Percentiles rank a stretch among this genome's conserved stretches.
phyloP scores from a whole-genome alignment of 768 basidiomycete genomes.

The Boletus rufocinnamomeus region DNA sequence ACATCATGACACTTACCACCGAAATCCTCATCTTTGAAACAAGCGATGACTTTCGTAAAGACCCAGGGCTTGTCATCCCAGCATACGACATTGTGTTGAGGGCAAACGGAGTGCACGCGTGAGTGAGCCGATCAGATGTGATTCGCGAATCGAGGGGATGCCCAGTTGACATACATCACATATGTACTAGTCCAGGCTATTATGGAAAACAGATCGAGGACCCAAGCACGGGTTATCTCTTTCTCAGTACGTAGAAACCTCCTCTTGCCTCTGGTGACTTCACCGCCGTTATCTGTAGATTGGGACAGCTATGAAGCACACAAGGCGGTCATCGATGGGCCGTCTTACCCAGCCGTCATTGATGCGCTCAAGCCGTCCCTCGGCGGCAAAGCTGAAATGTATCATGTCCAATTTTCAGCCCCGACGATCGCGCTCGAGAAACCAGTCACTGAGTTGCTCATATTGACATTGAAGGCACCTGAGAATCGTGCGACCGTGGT shows the following conservation, averaged over 20 bases:
- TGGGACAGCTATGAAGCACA: conserved; percentile 31
- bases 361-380: conserved; percentile 8
- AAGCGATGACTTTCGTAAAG: conserved; percentile 4
- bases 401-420: conserved; percentile 26
- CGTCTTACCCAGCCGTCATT: conserved; percentile 6
- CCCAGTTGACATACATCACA: not conserved
- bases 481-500: conserved; percentile 24
- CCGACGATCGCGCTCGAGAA: conserved; percentile 15
- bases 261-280: not conserved
- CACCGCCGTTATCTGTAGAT: conserved; percentile 14
- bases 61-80: conserved; percentile 3
- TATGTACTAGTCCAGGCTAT: conserved; percentile 20
- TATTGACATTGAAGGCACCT: conserved; percentile 24
- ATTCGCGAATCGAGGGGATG: not conserved
- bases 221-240: conserved; percentile 10
- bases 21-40: conserved; percentile 27
- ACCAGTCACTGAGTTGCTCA: conserved; percentile 27
- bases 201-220: conserved; percentile 26
- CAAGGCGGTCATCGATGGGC: conserved; percentile 9
- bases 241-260: conserved; percentile 19
- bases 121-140: conserved; percentile 5
- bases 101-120: conserved; percentile 15
- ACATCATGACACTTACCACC: conserved; percentile 22
- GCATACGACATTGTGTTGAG: conserved; percentile 15
- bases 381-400: conserved; percentile 12